These are phyloP conservation scores for Penicillium soppii DNA, from an alignment of 495 filamentous ascomycete genomes.

Conservation along the genomic window DNA sequence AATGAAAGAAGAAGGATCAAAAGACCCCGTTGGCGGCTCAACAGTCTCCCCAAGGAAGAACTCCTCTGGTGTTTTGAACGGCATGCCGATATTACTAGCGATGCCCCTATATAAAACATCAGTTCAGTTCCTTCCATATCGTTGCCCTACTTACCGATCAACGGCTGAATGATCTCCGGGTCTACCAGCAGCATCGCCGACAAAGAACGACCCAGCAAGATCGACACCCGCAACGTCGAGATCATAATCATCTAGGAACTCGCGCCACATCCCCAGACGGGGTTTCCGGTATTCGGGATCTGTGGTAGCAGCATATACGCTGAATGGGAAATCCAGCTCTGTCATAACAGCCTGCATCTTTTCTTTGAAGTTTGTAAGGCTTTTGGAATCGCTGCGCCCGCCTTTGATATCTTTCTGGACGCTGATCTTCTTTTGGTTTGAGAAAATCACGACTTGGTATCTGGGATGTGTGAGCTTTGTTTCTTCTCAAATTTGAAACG, in stretches of 20 bases:
- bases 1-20: constrained; percentile 62
- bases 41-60: constrained; percentile 72
- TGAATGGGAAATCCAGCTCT: constrained; percentile 73
- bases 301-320: constrained; percentile 80
- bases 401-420: constrained; percentile 70
- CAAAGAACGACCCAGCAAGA: constrained; percentile 69
- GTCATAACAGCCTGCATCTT: constrained; percentile 68
- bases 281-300: constrained; percentile 85
- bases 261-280: constrained; percentile 83
- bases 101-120: constrained; percentile 51
- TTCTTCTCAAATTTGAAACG: not conserved
- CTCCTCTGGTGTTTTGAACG: constrained; percentile 86
- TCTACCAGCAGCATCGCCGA: constrained; percentile 82
- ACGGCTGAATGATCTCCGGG: constrained; percentile 72
- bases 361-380: constrained; percentile 73
- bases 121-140: not conserved
- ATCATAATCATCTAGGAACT: constrained; percentile 72
- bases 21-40: constrained; percentile 61
- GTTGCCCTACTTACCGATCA: constrained; percentile 57
- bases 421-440: constrained; percentile 82
- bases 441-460: constrained; percentile 76
- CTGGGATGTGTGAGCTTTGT: constrained; percentile 36
- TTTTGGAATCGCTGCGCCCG: constrained; percentile 60
- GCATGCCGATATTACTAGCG: constrained; percentile 75
- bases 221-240: constrained; percentile 65